Evolutionary conservation across 1,139 yeast genomes (phyloP), one percentile per base, ranked within the genome.

Genomic region (Starmera stellimalicola): DNA sequence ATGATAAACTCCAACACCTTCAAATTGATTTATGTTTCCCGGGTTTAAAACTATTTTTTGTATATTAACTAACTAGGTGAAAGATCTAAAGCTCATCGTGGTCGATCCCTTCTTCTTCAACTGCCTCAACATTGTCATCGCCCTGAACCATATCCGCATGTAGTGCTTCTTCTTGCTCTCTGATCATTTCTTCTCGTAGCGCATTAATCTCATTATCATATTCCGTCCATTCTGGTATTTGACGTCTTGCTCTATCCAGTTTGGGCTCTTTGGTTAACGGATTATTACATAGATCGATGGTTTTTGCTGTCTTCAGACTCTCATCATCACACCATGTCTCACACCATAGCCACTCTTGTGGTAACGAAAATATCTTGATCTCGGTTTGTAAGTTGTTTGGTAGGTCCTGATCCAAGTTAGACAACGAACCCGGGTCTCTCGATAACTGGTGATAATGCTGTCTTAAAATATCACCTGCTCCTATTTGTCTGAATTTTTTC

Each of bases 281-380:
- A 47, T 84, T 82, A 53, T 80, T 81, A 55, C 95, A 84, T 44
- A 84, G 59, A 52, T 84, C 95, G 43, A 84, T 79, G 16, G 88
- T 80, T 51, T 76, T 80, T 1, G 95, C 95, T 0, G 58, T 59
- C 32, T 51, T 50, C 37, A 79, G 57, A 19, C 71, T 62, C 32
- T 69, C 78, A 43, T 74, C 82, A n/a, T 76, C 64, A 52, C 95
- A 83, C 95, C 95, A 85, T 0, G 95, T 83, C 50, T 84, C 95
- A 57, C 94, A 84, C 95, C 95, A 85, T 26, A 83, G 60, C 93
- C 94, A 85, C 31, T 81, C 85, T 47, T 79, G 81, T 2, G 87
- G 83, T 29, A 84, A 62, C 16, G 93, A 78, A 49, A 63, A 70
- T 18, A 85, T 85, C 30, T 79, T 81, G 16, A 85, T 55, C 27